Base-by-base conservation (phyloP, 495 filamentous ascomycete species). In the Talaromyces nanjingensis region DNA sequence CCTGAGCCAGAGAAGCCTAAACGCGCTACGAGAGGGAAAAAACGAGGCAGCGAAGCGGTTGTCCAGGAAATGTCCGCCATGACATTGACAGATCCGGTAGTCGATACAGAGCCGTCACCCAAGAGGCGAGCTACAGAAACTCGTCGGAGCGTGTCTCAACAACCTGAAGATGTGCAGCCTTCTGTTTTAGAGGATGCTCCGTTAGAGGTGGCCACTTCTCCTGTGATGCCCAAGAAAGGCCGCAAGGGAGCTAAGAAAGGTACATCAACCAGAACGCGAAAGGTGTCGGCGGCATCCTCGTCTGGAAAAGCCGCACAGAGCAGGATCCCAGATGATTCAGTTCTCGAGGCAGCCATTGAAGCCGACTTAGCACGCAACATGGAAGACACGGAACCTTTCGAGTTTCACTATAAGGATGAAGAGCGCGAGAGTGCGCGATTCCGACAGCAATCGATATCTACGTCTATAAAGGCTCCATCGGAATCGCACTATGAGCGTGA, bases 271-370 rank as follows among this genome's bases (percentile, higher is more conserved):
- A 78, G 76, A 1, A 66, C 74, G 29, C 80, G 84, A 45, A 89
- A 85, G 63, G 78, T 68, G 2, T 88, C 88, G 2, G 73, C 74
- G 27, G 69, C 74, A n/a, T 84, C 83, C 7, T 67, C 77, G n/a
- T 70, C 81, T 64, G 67, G 78, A 59, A 75, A 80, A 67, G 49
- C 74, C 1, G 20, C 53, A 11, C 20, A 25, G 2, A 49, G 31
- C 33, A 71, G 68, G 33, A 60, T 78, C 1, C 80, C 80, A 4
- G 78, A 81, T 56, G 86, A 92, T 60, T 84, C 86, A 3, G 89
- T 90, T 60, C 79, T 91, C 34, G 86, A 92, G n/a, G 81, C 83
- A 25, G 85, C 82, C 33, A 76, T 92, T 2, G 83, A 87, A 66
- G 85, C 85, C 20, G 89, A 89, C 52, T 80, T 90, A 18, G 87